Conservation (phyloP, 805 yeast species). For the Wickerhamomyces strasburgensis region DNA sequence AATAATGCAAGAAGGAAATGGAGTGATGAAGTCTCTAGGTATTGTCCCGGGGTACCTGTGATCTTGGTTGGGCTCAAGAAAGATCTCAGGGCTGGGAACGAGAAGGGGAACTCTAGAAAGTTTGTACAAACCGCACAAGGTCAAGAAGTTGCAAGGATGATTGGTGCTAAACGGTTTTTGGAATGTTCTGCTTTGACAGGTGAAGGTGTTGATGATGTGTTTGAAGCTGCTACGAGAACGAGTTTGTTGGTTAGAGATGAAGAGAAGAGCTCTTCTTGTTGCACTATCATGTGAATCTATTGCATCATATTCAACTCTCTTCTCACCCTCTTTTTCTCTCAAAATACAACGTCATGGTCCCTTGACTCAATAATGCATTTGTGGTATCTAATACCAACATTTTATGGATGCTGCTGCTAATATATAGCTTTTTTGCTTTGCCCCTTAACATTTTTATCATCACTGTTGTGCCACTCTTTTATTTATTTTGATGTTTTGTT, state of each 20-base stretch:
- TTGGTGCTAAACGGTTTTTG: slow-evolving; percentile 78
- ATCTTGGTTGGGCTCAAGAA: slow-evolving; percentile 80
- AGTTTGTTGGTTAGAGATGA: slow-evolving; percentile 56
- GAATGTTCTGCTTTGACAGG: slow-evolving; percentile 93
- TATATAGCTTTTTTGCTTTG: too few species aligned
- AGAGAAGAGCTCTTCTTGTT: slow-evolving; percentile 37
- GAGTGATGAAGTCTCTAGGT: slow-evolving; percentile 76
- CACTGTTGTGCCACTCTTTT: slow-evolving; percentile 5
- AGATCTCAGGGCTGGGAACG: slow-evolving; percentile 54
- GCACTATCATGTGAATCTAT: slow-evolving; percentile 32
- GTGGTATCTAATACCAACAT: too few species aligned
- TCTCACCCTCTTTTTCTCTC: too few species aligned
- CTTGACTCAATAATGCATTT: too few species aligned
- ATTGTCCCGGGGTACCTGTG: slow-evolving; percentile 77
- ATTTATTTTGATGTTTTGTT: neutral
- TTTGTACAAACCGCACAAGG: slow-evolving; percentile 55
- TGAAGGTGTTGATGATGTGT: slow-evolving; percentile 91
- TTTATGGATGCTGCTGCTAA: too few species aligned
- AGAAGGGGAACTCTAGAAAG: slow-evolving; percentile 31
- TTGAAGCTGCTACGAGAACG: slow-evolving; percentile 85
- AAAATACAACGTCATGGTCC: too few species aligned
- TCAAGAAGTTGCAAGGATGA: slow-evolving; percentile 63
- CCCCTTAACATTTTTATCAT: too few species aligned
- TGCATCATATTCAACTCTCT: slow-evolving; percentile 28
- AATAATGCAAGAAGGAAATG: slow-evolving; percentile 81